Conservation (phyloP, 192 early-diverging fungal genomes). For the Podila horticola region DNA sequence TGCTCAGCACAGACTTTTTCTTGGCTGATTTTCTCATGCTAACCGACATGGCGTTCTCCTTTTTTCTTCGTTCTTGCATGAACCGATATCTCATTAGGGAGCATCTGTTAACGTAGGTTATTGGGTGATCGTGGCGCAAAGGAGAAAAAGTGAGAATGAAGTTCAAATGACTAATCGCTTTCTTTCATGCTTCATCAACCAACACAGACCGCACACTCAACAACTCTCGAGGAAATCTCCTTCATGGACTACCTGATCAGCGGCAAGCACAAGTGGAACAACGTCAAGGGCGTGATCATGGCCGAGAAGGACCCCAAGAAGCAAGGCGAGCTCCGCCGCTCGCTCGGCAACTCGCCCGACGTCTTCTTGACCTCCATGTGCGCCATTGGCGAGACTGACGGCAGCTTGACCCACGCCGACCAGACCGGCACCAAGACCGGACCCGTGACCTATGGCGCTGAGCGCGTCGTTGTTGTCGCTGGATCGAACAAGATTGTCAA, state of each 20-base stretch:
- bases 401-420: constrained; percentile 13
- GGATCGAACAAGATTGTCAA: constrained; percentile 52
- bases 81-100: too few species aligned
- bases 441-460: constrained; percentile 19
- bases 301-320: constrained; percentile 31
- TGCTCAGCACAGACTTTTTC: too few species aligned
- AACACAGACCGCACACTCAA: constrained; percentile 29
- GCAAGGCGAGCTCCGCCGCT: constrained; percentile 20
- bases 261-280: constrained; percentile 25
- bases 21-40: too few species aligned
- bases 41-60: too few species aligned
- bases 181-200: background rate
- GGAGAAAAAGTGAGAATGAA: too few species aligned
- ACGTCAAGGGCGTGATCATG: constrained; percentile 24
- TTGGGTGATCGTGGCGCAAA: too few species aligned
- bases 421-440: constrained; percentile 32
- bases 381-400: constrained; percentile 37
- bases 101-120: too few species aligned
- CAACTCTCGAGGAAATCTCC: constrained; percentile 33
- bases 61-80: too few species aligned
- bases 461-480: constrained; percentile 22
- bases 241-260: constrained; percentile 35
- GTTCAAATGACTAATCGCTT: background rate
- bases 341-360: constrained; percentile 29
- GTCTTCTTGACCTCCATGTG: constrained; percentile 37